Percentiles rank a stretch among this genome's conserved stretches.
These are phyloP conservation scores for Pleurotus eryngii DNA, from an alignment of 768 basidiomycete genomes.

Conservation along the genomic window DNA sequence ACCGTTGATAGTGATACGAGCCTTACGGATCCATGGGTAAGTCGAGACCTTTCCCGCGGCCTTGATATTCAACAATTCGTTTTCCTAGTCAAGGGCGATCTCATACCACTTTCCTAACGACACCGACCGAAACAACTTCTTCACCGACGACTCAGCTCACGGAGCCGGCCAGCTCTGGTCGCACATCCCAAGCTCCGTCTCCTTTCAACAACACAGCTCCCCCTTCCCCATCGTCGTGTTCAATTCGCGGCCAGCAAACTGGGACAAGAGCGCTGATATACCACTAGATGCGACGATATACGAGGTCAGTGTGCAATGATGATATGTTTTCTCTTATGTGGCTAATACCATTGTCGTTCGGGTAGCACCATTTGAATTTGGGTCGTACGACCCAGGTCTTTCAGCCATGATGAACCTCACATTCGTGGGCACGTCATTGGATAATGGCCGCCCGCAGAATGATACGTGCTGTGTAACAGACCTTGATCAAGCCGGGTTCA, in stretches of 20 bases:
- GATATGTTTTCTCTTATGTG: background rate
- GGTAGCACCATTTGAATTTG: constrained; percentile 64
- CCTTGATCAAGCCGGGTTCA: constrained; percentile 72
- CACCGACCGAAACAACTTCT: constrained; percentile 56
- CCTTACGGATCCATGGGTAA: constrained; percentile 52
- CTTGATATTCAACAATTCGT: too few species aligned
- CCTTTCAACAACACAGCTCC: constrained; percentile 44
- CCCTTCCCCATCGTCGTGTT: constrained; percentile 70
- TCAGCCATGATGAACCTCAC: constrained; percentile 67
- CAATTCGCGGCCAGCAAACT: constrained; percentile 47
- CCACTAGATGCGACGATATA: constrained; percentile 48
- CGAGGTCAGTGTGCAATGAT: constrained; percentile 37
- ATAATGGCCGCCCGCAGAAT: constrained; percentile 52
- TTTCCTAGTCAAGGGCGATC: constrained; percentile 56
- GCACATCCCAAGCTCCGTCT: constrained; percentile 43
- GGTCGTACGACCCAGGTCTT: constrained; percentile 69
- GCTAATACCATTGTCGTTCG: constrained; percentile 15
- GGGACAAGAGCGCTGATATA: constrained; percentile 37
- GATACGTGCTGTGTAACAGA: constrained; percentile 62
- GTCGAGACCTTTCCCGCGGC: too few species aligned
- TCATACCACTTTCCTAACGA: constrained; percentile 73
- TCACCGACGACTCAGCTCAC: constrained; percentile 54
- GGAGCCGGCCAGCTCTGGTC: constrained; percentile 78
- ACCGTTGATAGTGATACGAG: constrained; percentile 52
- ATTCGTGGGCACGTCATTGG: constrained; percentile 62